phyloP scores from a whole-genome alignment of 2,329 filamentous ascomycete species.

The Sclerotinia glacialis region DNA sequence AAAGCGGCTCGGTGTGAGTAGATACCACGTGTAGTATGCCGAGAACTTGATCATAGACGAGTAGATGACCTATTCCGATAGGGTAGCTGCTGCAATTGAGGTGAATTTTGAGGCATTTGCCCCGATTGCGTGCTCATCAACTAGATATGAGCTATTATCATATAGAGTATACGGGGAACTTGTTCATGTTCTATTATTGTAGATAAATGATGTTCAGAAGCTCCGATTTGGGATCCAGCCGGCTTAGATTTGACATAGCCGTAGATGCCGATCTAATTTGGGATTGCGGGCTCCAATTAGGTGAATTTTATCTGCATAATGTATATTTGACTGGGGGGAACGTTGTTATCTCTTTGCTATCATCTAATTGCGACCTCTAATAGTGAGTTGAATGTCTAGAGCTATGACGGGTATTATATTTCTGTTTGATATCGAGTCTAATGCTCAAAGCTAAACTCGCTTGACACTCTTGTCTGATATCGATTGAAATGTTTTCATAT shows the following conservation, averaged over 20 bases:
- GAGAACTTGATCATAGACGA: neutral
- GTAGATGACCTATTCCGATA: neutral
- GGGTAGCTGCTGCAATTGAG: neutral
- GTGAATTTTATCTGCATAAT: neutral
- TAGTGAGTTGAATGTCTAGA: neutral
- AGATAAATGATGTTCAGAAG: neutral
- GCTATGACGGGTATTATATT: neutral
- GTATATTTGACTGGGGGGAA: neutral
- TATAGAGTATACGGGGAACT: neutral
- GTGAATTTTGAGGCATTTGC: neutral
- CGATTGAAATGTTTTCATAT: too few species aligned
- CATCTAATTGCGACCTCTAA: neutral
- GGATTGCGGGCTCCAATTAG: neutral
- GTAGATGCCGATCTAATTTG: neutral
- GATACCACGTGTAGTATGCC: neutral
- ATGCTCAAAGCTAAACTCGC: too few species aligned
- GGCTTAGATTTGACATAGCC: too few species aligned
- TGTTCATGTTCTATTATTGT: neutral
- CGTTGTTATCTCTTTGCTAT: neutral
- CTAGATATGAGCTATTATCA: too few species aligned
- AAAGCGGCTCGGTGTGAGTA: neutral
- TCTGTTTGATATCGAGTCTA: too few species aligned
- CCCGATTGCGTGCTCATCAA: too few species aligned
- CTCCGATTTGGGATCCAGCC: neutral
- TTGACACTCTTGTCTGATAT: too few species aligned